Percentiles rank a stretch among this genome's conserved stretches.
These are phyloP conservation scores for Talaromyces stipitatus DNA, from an alignment of 495 filamentous ascomycete genomes.

Conservation along the genomic window DNA sequence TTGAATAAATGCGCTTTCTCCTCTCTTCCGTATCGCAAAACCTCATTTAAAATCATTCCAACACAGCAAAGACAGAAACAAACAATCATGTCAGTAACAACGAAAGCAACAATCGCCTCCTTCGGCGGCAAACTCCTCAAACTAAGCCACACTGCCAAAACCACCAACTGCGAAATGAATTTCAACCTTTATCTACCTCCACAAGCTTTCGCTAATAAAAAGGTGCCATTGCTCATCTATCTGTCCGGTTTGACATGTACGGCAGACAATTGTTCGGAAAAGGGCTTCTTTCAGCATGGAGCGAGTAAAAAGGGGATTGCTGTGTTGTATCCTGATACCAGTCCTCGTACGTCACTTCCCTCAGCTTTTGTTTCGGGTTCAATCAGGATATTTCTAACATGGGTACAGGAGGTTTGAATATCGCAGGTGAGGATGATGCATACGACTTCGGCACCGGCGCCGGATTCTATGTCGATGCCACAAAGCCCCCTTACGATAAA, in stretches of 20 bases:
- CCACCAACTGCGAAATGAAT: conserved; percentile 56
- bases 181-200: conserved; percentile 64
- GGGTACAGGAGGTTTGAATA: conserved; percentile 57
- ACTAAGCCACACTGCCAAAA: conserved; percentile 71
- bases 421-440: conserved; percentile 70
- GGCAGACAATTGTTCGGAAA: conserved; percentile 91
- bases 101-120: conserved; percentile 79
- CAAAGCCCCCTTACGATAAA: conserved; percentile 56
- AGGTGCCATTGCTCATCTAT: conserved; percentile 85
- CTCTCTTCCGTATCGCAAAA: background rate
- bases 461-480: conserved; percentile 93
- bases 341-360: conserved; percentile 53
- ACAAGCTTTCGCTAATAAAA: conserved; percentile 41
- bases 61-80: background rate
- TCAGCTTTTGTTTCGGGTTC: background rate
- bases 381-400: background rate
- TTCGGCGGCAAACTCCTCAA: conserved; percentile 96
- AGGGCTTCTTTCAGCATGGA: conserved; percentile 84
- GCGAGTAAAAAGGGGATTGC: conserved; percentile 76
- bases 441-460: conserved; percentile 91
- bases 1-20: background rate
- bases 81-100: conserved; percentile 85
- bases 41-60: background rate
- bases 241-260: conserved; percentile 93
- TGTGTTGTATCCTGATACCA: conserved; percentile 89